A percentile compares a stretch with the other conserved stretches of the same genome.
phyloP scores from a whole-genome alignment of 129 eudicot species.

The Oenanthe sinensis region DNA sequence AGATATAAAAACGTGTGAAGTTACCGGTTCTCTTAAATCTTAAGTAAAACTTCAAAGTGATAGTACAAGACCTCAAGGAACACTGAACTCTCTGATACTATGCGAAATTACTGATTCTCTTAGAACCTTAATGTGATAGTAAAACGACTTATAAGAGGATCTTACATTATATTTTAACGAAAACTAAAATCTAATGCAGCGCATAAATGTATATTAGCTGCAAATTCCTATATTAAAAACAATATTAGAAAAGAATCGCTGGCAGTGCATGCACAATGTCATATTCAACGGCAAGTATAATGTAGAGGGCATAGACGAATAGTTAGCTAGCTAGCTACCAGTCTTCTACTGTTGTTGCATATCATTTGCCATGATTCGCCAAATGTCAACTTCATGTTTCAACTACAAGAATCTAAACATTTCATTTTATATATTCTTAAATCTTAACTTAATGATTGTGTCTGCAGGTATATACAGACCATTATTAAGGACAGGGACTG shows the following conservation, averaged over 20 bases:
- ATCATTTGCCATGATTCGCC: neutral
- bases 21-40: too few species aligned
- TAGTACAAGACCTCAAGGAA: too few species aligned
- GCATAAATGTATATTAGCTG: too few species aligned
- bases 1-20: too few species aligned
- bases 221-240: too few species aligned
- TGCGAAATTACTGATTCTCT: too few species aligned
- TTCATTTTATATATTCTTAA: neutral
- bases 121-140: too few species aligned
- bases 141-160: too few species aligned
- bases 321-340: neutral
- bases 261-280: neutral
- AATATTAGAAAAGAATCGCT: neutral
- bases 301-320: neutral
- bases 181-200: too few species aligned
- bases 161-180: too few species aligned
- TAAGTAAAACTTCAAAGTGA: too few species aligned
- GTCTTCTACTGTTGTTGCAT: neutral
- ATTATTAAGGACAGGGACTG: neutral
- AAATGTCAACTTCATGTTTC: slow-evolving; percentile 9
- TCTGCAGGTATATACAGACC: neutral
- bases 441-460: neutral
- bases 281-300: neutral
- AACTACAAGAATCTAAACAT: neutral
- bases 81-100: too few species aligned